phyloP scores from a whole-genome alignment of 1,284 basidiomycete genomes.

The Amylostereum areolatum region DNA sequence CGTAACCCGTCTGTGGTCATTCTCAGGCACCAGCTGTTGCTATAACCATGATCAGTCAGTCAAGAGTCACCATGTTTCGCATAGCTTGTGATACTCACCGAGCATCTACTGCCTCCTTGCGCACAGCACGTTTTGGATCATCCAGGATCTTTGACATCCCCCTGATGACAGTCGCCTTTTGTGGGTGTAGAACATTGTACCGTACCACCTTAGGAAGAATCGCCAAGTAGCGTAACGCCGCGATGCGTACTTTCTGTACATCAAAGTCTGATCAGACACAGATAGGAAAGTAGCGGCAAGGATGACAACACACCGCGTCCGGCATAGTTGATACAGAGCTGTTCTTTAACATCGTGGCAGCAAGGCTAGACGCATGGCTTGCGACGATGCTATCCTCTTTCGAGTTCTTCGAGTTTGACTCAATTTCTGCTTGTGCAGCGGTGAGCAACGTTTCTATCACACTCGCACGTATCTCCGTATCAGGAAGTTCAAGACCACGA shows the following conservation, averaged over 20 bases:
- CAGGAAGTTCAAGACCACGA: slow-evolving; percentile 75
- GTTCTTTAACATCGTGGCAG: slow-evolving; percentile 68
- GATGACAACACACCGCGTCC: slow-evolving; percentile 39
- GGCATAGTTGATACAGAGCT: slow-evolving; percentile 41
- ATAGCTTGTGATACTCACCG: slow-evolving; percentile 49
- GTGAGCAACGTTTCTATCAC: slow-evolving; percentile 78
- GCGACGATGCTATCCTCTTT: slow-evolving; percentile 45
- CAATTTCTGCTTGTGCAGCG: slow-evolving; percentile 51
- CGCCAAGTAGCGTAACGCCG: slow-evolving; percentile 71
- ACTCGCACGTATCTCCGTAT: slow-evolving; percentile 67
- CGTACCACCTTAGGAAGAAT: slow-evolving; percentile 70
- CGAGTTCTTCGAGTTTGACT: slow-evolving; percentile 30
- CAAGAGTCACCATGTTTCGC: too few species aligned
- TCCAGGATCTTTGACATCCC: slow-evolving; percentile 74
- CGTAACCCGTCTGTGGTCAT: too few species aligned
- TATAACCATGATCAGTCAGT: too few species aligned
- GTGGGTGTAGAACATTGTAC: slow-evolving; percentile 74
- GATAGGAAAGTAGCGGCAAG: not conserved
- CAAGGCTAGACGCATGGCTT: slow-evolving; percentile 66
- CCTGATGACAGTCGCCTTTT: slow-evolving; percentile 67
- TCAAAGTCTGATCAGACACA: slow-evolving; percentile 1
- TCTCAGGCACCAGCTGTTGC: too few species aligned
- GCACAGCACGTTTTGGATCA: slow-evolving; percentile 76
- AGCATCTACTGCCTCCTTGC: slow-evolving; percentile 84
- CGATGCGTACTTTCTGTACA: slow-evolving; percentile 62